Percentiles rank a stretch among this genome's conserved stretches.
phyloP scores from a whole-genome alignment of 495 filamentous ascomycete genomes.

The Monascus purpureus region DNA sequence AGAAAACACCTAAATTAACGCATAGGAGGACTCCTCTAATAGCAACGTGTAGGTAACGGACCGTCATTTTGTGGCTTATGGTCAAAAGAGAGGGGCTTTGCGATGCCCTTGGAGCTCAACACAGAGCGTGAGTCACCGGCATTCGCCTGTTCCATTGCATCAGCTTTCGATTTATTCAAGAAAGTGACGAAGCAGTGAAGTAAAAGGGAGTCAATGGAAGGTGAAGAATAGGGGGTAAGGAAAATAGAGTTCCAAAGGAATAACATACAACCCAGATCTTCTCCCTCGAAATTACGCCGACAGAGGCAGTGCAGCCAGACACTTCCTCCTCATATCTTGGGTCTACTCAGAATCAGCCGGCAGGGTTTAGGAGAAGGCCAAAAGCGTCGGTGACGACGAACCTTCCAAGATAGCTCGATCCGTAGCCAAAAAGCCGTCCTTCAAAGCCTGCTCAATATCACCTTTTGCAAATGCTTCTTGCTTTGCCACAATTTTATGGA shows the following conservation, averaged over 20 bases:
- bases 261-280: constrained; percentile 86
- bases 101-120: constrained; percentile 85
- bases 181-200: not conserved
- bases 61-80: constrained; percentile 99
- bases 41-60: constrained; percentile 20
- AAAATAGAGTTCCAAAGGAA: not conserved
- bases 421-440: constrained; percentile 93
- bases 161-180: not conserved
- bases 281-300: constrained; percentile 71
- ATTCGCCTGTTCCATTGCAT: constrained; percentile 52
- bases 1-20: constrained; percentile 5
- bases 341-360: constrained; percentile 40
- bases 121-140: constrained; percentile 92
- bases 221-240: not conserved
- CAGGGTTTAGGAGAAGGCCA: constrained; percentile 4
- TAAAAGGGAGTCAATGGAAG: constrained; percentile 3
- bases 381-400: constrained; percentile 29
- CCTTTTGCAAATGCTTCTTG: constrained; percentile 85
- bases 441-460: constrained; percentile 88
- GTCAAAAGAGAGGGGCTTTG: constrained; percentile 93
- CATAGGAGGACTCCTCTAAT: not conserved
- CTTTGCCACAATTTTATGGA: constrained; percentile 87
- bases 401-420: constrained; percentile 92
- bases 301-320: constrained; percentile 91
- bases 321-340: constrained; percentile 95